A percentile compares a stretch with the other conserved stretches of the same genome.
Conservation (phyloP, 108 stramenopile genomes). For the Mayamaea pseudoterrestris region DNA sequence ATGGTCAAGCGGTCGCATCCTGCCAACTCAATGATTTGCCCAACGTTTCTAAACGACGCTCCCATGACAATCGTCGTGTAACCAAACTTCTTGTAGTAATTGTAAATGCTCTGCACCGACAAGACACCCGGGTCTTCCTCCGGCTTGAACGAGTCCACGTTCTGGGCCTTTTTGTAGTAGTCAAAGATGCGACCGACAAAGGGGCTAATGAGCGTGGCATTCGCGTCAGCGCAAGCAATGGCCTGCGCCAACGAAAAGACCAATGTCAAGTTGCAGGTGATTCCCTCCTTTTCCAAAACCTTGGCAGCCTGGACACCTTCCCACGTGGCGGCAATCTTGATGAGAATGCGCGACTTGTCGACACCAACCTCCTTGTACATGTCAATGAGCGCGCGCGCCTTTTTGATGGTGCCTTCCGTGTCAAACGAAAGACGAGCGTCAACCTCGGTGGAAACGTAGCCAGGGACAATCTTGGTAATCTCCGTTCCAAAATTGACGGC, state of each 20-base stretch:
- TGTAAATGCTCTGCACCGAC: conserved; percentile 91
- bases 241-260: conserved; percentile 93
- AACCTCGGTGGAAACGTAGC: conserved; percentile 99
- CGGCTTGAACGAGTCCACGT: conserved; percentile 58
- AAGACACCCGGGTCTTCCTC: conserved; percentile 92
- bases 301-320: conserved; percentile 97
- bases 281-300: conserved; percentile 92
- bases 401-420: conserved; percentile 85
- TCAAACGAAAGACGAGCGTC: conserved; percentile 98
- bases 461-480: conserved; percentile 96
- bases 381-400: conserved; percentile 88
- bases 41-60: conserved; percentile 88
- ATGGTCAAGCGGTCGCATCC: conserved; percentile 89
- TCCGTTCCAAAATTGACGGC: conserved; percentile 96
- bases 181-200: conserved; percentile 99
- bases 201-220: conserved; percentile 93
- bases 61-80: conserved; percentile 99
- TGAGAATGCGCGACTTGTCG: conserved; percentile 86
- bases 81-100: conserved; percentile 97
- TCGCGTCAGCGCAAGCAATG: conserved; percentile 96
- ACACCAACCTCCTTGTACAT: conserved; percentile 92
- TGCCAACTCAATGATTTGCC: conserved; percentile 74
- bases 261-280: conserved; percentile 97
- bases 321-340: conserved; percentile 95
- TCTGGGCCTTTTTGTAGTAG: conserved; percentile 87